A percentile compares a stretch with the other conserved stretches of the same genome.
These are phyloP conservation scores for Mycena maculata DNA, from an alignment of 768 basidiomycete species.

Conservation along the genomic window DNA sequence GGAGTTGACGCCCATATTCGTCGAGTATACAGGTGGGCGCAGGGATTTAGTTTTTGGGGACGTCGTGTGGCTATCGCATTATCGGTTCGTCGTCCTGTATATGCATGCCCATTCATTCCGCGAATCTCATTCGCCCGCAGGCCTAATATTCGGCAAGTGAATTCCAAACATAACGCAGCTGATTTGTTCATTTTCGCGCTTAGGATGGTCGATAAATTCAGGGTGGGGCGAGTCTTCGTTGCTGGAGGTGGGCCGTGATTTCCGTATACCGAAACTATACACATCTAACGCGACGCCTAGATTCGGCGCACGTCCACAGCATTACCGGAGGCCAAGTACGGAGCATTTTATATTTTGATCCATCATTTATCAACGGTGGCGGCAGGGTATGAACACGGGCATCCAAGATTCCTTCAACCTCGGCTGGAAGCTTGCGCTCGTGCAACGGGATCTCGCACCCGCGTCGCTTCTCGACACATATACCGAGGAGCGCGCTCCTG, in stretches of 20 bases:
- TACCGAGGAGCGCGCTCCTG: constrained; percentile 40
- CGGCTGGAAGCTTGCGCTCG: constrained; percentile 40
- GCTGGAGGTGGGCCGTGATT: constrained; percentile 48
- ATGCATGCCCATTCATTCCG: too few relatives aligned
- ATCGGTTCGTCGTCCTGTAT: constrained; percentile 36
- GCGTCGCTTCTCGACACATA: constrained; percentile 39
- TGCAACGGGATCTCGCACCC: constrained; percentile 35
- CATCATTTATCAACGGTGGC: constrained; percentile 2
- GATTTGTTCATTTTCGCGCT: neutral
- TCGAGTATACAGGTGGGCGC: constrained; percentile 35
- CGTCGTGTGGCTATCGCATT: constrained; percentile 37
- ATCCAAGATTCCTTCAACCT: constrained; percentile 41
- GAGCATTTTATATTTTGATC: constrained; percentile 31
- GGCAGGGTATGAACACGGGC: constrained; percentile 28
- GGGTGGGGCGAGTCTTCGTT: constrained; percentile 54
- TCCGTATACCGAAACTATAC: neutral
- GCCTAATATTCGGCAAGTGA: constrained; percentile 50
- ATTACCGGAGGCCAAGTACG: constrained; percentile 38
- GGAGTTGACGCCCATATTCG: constrained; percentile 28
- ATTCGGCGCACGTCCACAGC: constrained; percentile 43
- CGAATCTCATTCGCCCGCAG: constrained; percentile 35
- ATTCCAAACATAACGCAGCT: neutral
- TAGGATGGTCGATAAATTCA: constrained; percentile 53
- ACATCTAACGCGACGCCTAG: constrained; percentile 21
- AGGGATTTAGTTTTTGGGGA: constrained; percentile 42